Evolutionary conservation across 257 asterid species (phyloP), one percentile per base, ranked within the genome.

Genomic region (Cruciata laevipes): DNA sequence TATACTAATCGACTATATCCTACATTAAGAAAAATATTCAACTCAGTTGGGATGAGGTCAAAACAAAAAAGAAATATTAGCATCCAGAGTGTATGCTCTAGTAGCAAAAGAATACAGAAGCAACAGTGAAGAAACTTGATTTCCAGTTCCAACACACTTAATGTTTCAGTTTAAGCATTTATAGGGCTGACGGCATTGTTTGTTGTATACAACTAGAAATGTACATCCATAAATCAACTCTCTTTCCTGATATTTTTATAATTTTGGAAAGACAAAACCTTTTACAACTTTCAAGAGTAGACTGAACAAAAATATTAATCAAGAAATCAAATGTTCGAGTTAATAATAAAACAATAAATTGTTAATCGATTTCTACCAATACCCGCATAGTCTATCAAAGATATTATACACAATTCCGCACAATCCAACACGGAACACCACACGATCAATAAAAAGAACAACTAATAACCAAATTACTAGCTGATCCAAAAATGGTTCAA

Each of bases 1-100:
- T 58, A 59, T 47, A 60, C 60, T 66, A 58, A 32, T 35, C 40
- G 69, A 23, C 33, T 32, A 66, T 32, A 42, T 55, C 72, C 76
- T 73, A 37, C 68, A 51, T 23, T 27, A 18, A 61, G 53, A 23
- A 32, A 9, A 12, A 40, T 40, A 18, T 3, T 25, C 31, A 31
- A 66, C 23, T 66, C 14, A 30, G 61, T 14, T 30, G 51, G 20
- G 51, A 40, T 42, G 20, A 61, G 52, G 37, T 3, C 9, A 12
- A 4, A 40, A 16, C 47, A 27, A 42, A 38, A 65, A 42, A 16
- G 24, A 23, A 18, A 47, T 6, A 10, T 30, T n/a, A 66, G 47
- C 18, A 18, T 3, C 21, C 20, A 7, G 51, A 42, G 51, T 42
- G 61, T 11, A 47, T 4, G 51, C 51, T 42, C 51, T 13, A 42